Evolutionary conservation across 768 basidiomycete genomes (phyloP).

Genomic region (Naganishia vaughanmartiniae): DNA sequence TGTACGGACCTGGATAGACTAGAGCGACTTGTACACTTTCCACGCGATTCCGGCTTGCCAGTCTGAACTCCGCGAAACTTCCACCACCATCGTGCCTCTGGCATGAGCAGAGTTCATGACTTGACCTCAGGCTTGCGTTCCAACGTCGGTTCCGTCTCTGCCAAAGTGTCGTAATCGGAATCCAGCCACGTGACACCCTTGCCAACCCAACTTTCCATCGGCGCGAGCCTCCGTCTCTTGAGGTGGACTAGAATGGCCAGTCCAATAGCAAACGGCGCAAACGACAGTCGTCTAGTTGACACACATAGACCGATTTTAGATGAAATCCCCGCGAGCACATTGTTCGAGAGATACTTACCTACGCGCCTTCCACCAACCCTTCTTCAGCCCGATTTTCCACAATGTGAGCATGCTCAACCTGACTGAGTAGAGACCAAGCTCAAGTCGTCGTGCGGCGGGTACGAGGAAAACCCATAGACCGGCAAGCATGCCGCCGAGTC

Average conservation of each 20-base stretch:
- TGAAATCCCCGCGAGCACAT: not conserved
- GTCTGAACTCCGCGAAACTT: too few relatives aligned
- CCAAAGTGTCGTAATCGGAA: slow-evolving; percentile 1
- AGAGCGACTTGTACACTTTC: too few relatives aligned
- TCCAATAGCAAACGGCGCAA: slow-evolving; percentile 24
- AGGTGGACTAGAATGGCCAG: slow-evolving; percentile 22
- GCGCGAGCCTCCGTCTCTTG: not conserved
- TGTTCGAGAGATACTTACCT: slow-evolving; percentile 4
- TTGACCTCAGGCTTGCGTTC: not conserved
- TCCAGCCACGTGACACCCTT: slow-evolving; percentile 26
- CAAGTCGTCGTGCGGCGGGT: slow-evolving; percentile 22
- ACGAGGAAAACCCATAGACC: slow-evolving; percentile 31
- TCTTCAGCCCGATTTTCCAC: slow-evolving; percentile 28
- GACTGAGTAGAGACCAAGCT: slow-evolving; percentile 27
- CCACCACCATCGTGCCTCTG: too few relatives aligned
- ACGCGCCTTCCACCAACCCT: slow-evolving; percentile 29
- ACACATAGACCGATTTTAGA: not conserved
- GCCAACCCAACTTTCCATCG: slow-evolving; percentile 30
- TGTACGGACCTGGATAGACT: too few relatives aligned
- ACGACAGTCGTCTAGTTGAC: not conserved
- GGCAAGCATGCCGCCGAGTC: slow-evolving; percentile 26
- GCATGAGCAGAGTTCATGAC: not conserved
- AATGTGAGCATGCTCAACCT: slow-evolving; percentile 21
- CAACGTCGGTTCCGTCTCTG: not conserved
- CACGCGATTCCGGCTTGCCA: too few relatives aligned